A percentile compares a stretch with the other conserved stretches of the same genome.
phyloP scores from a whole-genome alignment of 495 filamentous ascomycete genomes.

The Penicillium silybi region DNA sequence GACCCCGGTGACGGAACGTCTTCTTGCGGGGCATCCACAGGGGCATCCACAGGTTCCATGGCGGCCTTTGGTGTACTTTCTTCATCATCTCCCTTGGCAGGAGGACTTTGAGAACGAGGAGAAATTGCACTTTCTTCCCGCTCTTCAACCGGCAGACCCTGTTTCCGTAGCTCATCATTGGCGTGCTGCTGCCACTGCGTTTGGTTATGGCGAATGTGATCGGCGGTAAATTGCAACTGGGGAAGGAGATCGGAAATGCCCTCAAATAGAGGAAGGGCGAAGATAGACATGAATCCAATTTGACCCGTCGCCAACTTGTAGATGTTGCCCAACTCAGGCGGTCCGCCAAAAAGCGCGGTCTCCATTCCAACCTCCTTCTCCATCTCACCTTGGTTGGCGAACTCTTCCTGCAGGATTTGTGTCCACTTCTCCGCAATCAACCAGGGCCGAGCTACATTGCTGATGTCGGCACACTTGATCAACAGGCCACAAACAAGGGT shows the following conservation, averaged over 20 bases:
- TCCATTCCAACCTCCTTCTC: slow-evolving; percentile 82
- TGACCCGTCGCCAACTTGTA: slow-evolving; percentile 82
- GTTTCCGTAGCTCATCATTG: slow-evolving; percentile 44
- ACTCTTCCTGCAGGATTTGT: slow-evolving; percentile 86
- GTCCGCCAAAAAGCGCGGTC: slow-evolving; percentile 77
- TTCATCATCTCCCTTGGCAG: slow-evolving; percentile 1
- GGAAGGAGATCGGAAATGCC: slow-evolving; percentile 80
- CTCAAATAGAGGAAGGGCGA: slow-evolving; percentile 86
- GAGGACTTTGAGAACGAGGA: slow-evolving; percentile 39
- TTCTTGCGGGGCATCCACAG: no score
- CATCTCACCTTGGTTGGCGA: slow-evolving; percentile 87
- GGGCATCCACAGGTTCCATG: background rate
- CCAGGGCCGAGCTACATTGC: slow-evolving; percentile 89
- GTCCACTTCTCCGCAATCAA: slow-evolving; percentile 83
- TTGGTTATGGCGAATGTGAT: slow-evolving; percentile 74
- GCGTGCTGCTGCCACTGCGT: slow-evolving; percentile 66
- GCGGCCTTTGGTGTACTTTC: slow-evolving; percentile 2
- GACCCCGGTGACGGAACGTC: slow-evolving; percentile 21
- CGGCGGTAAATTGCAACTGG: slow-evolving; percentile 73
- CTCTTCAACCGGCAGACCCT: slow-evolving; percentile 21
- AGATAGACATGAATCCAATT: slow-evolving; percentile 93
- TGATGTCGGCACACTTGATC: slow-evolving; percentile 98
- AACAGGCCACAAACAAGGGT: slow-evolving; percentile 79
- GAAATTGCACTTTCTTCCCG: slow-evolving; percentile 27
- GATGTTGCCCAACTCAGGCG: slow-evolving; percentile 75